phyloP scores from a whole-genome alignment of 2,329 filamentous ascomycete genomes.

The Trichoderma sp. region DNA sequence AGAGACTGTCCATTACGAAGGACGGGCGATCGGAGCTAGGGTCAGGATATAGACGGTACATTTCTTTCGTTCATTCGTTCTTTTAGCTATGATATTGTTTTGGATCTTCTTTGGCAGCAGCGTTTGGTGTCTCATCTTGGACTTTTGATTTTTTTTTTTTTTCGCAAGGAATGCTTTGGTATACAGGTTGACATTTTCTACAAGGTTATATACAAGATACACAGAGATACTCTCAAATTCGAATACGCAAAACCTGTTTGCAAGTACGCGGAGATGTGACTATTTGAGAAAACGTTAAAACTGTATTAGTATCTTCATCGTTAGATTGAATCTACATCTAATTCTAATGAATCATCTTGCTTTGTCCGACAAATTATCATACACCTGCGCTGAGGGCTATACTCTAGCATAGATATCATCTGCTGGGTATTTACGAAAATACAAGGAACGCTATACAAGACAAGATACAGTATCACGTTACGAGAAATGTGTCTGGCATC shows the following conservation, averaged over 20 bases:
- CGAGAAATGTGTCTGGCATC: background rate
- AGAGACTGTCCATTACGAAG: constrained; percentile 71
- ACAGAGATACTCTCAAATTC: background rate
- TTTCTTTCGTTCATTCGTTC: constrained; percentile 10
- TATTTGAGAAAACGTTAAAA: background rate
- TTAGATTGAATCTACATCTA: background rate
- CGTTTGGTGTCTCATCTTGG: background rate
- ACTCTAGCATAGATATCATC: background rate
- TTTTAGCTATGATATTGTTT: background rate
- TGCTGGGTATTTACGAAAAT: background rate
- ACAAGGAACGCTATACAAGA: no score
- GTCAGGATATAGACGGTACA: constrained; percentile 38
- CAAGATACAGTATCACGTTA: background rate
- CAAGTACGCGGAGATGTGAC: background rate
- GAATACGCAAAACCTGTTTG: background rate
- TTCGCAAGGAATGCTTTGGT: background rate
- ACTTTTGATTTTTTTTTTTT: background rate
- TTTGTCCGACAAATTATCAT: background rate
- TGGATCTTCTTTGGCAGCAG: background rate
- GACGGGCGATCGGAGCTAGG: constrained; percentile 70
- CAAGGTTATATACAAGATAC: background rate
- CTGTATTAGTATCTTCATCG: background rate
- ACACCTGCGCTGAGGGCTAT: background rate
- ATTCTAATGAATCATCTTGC: background rate
- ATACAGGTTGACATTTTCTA: constrained; percentile 4